A percentile compares a stretch with the other conserved stretches of the same genome.
These are phyloP conservation scores for Scheffersomyces lignicola DNA, from an alignment of 1,139 yeast species.

Conservation along the genomic window DNA sequence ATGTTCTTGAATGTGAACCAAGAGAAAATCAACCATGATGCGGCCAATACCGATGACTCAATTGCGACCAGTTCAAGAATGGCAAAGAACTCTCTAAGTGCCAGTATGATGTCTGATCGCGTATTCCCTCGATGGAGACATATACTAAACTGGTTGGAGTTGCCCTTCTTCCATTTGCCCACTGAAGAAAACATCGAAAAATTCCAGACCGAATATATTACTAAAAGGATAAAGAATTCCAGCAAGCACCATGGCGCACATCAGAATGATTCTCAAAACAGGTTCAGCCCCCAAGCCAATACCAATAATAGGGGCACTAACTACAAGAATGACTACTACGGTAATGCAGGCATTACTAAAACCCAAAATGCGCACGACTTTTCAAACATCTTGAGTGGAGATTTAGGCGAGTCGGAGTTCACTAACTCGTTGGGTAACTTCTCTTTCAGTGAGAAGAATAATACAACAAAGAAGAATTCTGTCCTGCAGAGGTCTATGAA, in stretches of 20 bases:
- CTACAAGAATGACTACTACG: slow-evolving; percentile 5
- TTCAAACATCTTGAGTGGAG: slow-evolving; percentile 36
- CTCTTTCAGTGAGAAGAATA: slow-evolving; percentile 18
- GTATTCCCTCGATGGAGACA: slow-evolving; percentile 38
- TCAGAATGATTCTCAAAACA: slow-evolving; percentile 3
- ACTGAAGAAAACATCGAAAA: slow-evolving; percentile 30
- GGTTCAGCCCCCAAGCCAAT: too few relatives aligned
- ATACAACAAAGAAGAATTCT: slow-evolving; percentile 3
- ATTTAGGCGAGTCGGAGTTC: slow-evolving; percentile 24
- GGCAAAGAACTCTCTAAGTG: slow-evolving; percentile 26
- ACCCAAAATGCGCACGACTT: slow-evolving; percentile 30
- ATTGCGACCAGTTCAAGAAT: slow-evolving; percentile 26
- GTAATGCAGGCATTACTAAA: slow-evolving; percentile 9
- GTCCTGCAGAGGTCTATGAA: neutral
- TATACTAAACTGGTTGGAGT: slow-evolving; percentile 27
- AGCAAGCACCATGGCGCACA: neutral
- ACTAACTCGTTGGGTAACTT: slow-evolving; percentile 34
- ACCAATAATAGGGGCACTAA: neutral
- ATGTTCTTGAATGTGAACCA: slow-evolving; percentile 14
- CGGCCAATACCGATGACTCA: slow-evolving; percentile 20
- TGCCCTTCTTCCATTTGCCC: slow-evolving; percentile 48
- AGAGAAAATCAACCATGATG: slow-evolving; percentile 6
- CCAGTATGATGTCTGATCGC: slow-evolving; percentile 15
- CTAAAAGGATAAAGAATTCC: slow-evolving; percentile 13
- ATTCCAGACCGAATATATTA: slow-evolving; percentile 27